phyloP scores from a whole-genome alignment of 495 filamentous ascomycete genomes.

The Astrothelium subdiscretum region DNA sequence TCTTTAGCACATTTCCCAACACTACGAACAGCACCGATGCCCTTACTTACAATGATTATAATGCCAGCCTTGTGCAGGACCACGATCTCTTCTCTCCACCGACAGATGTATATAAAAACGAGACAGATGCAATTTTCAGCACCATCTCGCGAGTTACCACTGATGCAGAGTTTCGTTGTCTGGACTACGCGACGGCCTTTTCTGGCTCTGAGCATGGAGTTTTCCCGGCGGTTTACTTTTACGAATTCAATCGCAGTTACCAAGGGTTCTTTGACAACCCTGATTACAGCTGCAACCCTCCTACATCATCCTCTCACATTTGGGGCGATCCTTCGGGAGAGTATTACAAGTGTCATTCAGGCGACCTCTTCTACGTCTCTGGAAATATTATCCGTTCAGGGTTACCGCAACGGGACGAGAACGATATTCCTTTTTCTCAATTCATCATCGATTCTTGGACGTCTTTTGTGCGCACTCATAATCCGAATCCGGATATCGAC shows the following conservation, averaged over 20 bases:
- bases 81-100: background rate
- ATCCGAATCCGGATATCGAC: conserved; percentile 17
- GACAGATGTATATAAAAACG: background rate
- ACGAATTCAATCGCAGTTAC: conserved; percentile 43
- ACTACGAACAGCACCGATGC: conserved; percentile 25
- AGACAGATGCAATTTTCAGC: conserved; percentile 28
- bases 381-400: conserved; percentile 19
- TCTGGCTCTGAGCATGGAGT: conserved; percentile 22
- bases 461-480: conserved; percentile 16
- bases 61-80: background rate
- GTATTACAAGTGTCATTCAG: conserved; percentile 39
- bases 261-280: conserved; percentile 37
- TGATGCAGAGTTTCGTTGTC: conserved; percentile 40
- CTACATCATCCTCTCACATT: conserved; percentile 24
- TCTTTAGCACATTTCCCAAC: conserved; percentile 35
- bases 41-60: background rate
- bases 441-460: conserved; percentile 22
- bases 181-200: conserved; percentile 37
- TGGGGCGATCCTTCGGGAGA: conserved; percentile 32
- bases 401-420: conserved; percentile 16
- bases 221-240: conserved; percentile 30
- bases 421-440: conserved; percentile 24
- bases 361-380: conserved; percentile 39
- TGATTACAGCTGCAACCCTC: conserved; percentile 35
- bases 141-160: conserved; percentile 33